Evolutionary conservation across 352 stramenopile species (phyloP).

Genomic region (Globisporangium emineosum): DNA sequence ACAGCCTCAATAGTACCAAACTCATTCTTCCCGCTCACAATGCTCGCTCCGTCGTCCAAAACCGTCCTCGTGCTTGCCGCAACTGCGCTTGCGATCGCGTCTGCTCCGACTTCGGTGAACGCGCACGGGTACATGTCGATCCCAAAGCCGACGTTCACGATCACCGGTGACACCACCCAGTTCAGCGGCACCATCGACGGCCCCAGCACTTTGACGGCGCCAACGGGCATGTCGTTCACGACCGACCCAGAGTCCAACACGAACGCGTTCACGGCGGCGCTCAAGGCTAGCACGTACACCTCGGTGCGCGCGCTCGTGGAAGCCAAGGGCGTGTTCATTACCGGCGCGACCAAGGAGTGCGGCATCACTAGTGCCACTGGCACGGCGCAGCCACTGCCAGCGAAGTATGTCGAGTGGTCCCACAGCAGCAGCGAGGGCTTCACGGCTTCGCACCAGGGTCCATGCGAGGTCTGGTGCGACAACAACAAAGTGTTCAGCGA

Average conservation of each 20-base stretch:
- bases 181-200: constrained; percentile 16
- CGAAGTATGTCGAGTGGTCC: constrained; percentile 33
- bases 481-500: background rate
- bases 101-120: constrained; percentile 8
- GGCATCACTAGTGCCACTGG: constrained; percentile 30
- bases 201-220: constrained; percentile 7
- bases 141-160: constrained; percentile 11
- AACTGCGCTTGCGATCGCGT: background rate
- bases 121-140: constrained; percentile 11
- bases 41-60: constrained; percentile 14
- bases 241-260: constrained; percentile 19
- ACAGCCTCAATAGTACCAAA: background rate
- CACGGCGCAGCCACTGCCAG: constrained; percentile 28
- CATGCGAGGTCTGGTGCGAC: background rate
- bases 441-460: constrained; percentile 34
- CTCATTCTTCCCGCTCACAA: background rate
- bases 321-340: background rate
- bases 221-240: constrained; percentile 13
- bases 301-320: constrained; percentile 17
- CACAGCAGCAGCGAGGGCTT: constrained; percentile 20
- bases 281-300: constrained; percentile 24
- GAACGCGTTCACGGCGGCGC: constrained; percentile 21
- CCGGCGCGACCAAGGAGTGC: constrained; percentile 17
- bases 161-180: constrained; percentile 10
- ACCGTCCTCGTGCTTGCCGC: background rate